These are phyloP conservation scores for Pythium rhizo-oryzae DNA, from an alignment of 352 stramenopile genomes.

Conservation along the genomic window DNA sequence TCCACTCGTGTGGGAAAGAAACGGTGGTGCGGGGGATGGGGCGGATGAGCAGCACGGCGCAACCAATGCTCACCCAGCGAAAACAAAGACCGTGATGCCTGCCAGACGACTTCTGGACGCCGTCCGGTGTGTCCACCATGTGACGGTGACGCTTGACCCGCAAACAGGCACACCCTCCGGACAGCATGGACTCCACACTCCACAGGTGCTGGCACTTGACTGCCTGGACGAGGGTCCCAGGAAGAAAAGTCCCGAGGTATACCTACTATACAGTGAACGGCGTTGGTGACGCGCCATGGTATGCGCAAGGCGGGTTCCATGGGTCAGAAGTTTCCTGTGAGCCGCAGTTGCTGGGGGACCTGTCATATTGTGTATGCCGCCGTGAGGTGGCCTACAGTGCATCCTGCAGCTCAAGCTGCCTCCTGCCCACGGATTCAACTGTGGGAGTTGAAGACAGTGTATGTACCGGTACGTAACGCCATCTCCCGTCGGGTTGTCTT, in stretches of 20 bases:
- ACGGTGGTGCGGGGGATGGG: conserved; percentile 4
- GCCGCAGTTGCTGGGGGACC: no score
- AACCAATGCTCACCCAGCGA: conserved; percentile 11
- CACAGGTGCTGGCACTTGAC: no score
- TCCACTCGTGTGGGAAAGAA: conserved; percentile 1
- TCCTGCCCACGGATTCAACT: no score
- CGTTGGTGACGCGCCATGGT: no score
- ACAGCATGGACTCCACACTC: no score
- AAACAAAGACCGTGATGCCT: neutral
- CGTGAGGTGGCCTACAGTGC: neutral
- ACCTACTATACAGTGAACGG: no score
- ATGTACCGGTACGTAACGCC: neutral
- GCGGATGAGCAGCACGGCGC: conserved; percentile 17
- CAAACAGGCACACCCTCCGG: neutral
- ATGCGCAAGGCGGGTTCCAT: no score
- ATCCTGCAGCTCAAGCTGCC: no score
- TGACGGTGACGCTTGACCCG: neutral
- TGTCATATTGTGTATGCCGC: neutral
- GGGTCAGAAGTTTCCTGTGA: no score
- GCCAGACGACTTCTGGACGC: conserved; percentile 3
- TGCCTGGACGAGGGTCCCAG: neutral
- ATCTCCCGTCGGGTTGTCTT: neutral
- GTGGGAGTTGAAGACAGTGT: neutral
- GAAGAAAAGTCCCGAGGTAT: no score
- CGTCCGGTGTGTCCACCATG: neutral